Evolutionary conservation across 2,329 filamentous ascomycete species (phyloP).

Genomic region (Microsporum ferrugineum): DNA sequence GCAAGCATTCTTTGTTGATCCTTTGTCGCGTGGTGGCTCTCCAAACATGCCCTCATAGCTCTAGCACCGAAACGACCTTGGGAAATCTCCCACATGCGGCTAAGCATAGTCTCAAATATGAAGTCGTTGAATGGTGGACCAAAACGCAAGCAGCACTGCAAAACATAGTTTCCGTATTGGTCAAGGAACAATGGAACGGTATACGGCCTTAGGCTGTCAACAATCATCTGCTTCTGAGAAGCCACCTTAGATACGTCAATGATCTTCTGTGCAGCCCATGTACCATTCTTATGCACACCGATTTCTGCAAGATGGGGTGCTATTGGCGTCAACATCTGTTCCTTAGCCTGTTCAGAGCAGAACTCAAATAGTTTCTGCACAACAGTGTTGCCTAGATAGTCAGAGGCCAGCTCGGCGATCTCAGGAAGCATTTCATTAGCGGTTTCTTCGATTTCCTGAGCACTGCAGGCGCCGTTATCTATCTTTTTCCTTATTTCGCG

Average conservation of each 20-base stretch:
- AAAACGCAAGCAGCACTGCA: constrained; percentile 93
- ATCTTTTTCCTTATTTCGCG: constrained; percentile 95
- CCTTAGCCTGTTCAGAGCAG: constrained; percentile 80
- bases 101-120: constrained; percentile 96
- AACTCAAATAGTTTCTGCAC: constrained; percentile 97
- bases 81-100: constrained; percentile 81
- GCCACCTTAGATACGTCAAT: constrained; percentile 89
- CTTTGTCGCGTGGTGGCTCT: constrained; percentile 89
- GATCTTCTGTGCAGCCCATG: constrained; percentile 98
- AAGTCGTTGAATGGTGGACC: constrained; percentile 82
- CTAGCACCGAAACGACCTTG: constrained; percentile 90
- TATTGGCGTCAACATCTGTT: constrained; percentile 81
- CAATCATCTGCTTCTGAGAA: constrained; percentile 70
- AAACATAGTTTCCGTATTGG: constrained; percentile 96
- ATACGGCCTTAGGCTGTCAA: constrained; percentile 72
- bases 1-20: constrained; percentile 93
- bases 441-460: constrained; percentile 81
- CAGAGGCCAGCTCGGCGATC: constrained; percentile 85
- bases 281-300: constrained; percentile 97
- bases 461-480: constrained; percentile 80
- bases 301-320: constrained; percentile 89
- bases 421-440: constrained; percentile 92
- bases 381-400: constrained; percentile 98
- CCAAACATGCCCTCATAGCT: constrained; percentile 91
- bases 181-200: constrained; percentile 87